Evolutionary conservation across 768 basidiomycete genomes (phyloP), one percentile per base, ranked within the genome.

Genomic region (Cystofilobasidium ferigula): DNA sequence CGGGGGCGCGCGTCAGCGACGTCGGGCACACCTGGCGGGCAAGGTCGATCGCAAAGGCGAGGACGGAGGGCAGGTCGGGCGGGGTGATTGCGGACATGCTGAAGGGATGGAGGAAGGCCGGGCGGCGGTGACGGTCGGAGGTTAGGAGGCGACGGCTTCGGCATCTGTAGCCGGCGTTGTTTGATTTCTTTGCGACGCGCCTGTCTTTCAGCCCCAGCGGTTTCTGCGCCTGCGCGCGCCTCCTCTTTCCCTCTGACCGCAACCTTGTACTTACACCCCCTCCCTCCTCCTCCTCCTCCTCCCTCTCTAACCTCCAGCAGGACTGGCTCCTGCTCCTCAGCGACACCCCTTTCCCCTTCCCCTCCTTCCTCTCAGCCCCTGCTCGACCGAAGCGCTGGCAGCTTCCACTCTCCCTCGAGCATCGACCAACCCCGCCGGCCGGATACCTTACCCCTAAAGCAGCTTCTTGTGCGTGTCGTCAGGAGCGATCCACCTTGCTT

Each of bases 21-120:
- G 90, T 77, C 6, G 78, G 80, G 9, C 91, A 89, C 0, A 90
- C 89, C 51, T 80, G 79, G 34, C 82, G 82, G 2, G 89, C 89
- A 34, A 95, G 81, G n/a, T 76, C 74, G 60, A 82, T 78, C 1
- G 86, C 83, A 74, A 89, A 93, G 0, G 77, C 73, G 59, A 90
- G 82, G 54, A 68, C 54, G 1, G 43, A 12, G 20, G 48, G 38
- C 18, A 67, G 60, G 65, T 61, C 54, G 30, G 57, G 51, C 30
- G 38, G 13, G 5, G 8, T 28, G 28, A 54, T 26, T 2, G 51
- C 32, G 9, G 62, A n/a, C 62, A 56, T 56, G 35, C 28, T 63
- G 10, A 14, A 24, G 35, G 24, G 56, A 36, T 12, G 5, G n/a
- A 12, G 34, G 10, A 30, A 24, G 18, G n/a, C 18, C 24, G 26